Evolutionary conservation across 2,329 filamentous ascomycete genomes (phyloP).

Genomic region (Fusarium sublunatum): DNA sequence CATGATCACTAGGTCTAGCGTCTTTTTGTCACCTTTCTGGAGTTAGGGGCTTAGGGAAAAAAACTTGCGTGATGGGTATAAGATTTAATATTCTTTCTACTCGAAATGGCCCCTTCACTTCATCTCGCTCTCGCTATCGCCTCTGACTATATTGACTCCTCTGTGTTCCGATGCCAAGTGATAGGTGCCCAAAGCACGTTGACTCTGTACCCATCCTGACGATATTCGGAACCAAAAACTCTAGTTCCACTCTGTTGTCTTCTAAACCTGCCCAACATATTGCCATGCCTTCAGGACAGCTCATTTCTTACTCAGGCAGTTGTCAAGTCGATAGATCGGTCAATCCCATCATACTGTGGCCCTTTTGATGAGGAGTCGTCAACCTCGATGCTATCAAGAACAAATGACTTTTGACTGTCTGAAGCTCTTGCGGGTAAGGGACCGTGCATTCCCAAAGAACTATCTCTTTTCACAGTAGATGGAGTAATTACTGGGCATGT

Average conservation of each 20-base stretch:
- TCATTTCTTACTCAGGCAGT: slow-evolving; percentile 2
- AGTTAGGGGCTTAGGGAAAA: slow-evolving; percentile 25
- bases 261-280: neutral
- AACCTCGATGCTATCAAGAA: slow-evolving; percentile 38
- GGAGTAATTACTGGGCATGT: slow-evolving; percentile 1
- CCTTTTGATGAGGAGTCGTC: slow-evolving; percentile 18
- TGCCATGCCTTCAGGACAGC: neutral
- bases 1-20: slow-evolving; percentile 7
- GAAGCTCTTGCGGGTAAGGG: neutral
- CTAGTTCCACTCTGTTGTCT: neutral
- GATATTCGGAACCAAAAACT: slow-evolving; percentile 8
- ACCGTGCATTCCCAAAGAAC: slow-evolving; percentile 15
- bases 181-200: slow-evolving; percentile 7
- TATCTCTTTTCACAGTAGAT: slow-evolving; percentile 22
- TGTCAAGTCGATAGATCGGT: slow-evolving; percentile 41
- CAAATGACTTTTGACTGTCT: slow-evolving; percentile 3
- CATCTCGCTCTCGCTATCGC: neutral
- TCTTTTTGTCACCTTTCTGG: slow-evolving; percentile 14
- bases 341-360: slow-evolving; percentile 50
- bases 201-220: neutral
- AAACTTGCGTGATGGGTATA: slow-evolving; percentile 32
- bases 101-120: slow-evolving; percentile 7
- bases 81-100: slow-evolving; percentile 30
- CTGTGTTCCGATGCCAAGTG: slow-evolving; percentile 3
- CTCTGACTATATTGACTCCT: slow-evolving; percentile 4